Conservation (phyloP, 2,329 filamentous ascomycete species). For the Leptographium procerum region DNA sequence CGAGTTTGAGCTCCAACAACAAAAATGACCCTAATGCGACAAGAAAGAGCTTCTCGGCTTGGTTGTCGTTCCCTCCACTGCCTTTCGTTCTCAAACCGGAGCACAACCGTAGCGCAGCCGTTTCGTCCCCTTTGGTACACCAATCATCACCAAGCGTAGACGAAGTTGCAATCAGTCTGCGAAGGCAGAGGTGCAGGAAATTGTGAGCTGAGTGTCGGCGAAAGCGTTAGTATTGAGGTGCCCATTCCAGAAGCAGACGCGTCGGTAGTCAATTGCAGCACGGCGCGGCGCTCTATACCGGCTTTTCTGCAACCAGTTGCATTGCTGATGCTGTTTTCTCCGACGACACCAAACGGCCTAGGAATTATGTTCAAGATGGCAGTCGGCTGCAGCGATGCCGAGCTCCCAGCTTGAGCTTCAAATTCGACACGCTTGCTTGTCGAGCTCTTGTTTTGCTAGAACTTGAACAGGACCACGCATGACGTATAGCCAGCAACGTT, state of each 20-base stretch:
- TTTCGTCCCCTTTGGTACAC: background rate
- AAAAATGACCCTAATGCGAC: background rate
- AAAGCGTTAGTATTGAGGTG: background rate
- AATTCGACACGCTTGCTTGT: background rate
- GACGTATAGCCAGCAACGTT: constrained; percentile 15
- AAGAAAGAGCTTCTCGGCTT: background rate
- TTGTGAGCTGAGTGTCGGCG: constrained; percentile 1
- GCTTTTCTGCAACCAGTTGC: background rate
- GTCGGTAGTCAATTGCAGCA: background rate
- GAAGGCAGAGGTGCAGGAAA: constrained; percentile 10
- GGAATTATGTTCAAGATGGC: background rate
- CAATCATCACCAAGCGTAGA: constrained; percentile 6
- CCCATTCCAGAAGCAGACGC: background rate
- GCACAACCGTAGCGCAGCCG: background rate
- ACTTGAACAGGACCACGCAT: constrained; percentile 15
- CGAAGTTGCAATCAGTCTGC: constrained; percentile 12
- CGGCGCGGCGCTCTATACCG: background rate
- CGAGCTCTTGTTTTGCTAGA: constrained; percentile 9
- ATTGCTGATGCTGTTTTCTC: background rate
- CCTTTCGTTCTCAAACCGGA: background rate
- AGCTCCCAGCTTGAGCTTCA: background rate
- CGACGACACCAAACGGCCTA: too few relatives aligned
- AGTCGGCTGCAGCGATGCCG: background rate
- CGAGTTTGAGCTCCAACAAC: background rate
- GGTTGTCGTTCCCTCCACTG: background rate